Evolutionary conservation across 306 rosid genomes (phyloP), one percentile per base, ranked within the genome.

Genomic region (Cicer cuneatum): DNA sequence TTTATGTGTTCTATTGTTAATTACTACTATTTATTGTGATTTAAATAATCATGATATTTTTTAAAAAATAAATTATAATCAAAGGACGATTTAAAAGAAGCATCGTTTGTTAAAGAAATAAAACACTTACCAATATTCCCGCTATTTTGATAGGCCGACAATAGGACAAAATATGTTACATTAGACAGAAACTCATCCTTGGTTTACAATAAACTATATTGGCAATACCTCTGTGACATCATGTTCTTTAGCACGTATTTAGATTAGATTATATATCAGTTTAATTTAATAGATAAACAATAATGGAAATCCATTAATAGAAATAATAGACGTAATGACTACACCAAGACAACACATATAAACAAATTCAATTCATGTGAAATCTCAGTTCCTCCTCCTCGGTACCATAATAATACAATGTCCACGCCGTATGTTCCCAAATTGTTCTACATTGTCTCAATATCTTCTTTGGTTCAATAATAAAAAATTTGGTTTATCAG

Each of bases 131-230:
- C 98, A 89, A 89, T 92, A 92, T 92, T 92, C 98, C 91, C 95
- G 98, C 82, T 86, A 84, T 77, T 40, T 85, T 92, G 98, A 82
- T 87, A 90, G 98, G 96, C 89, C 90, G 92, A 90, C 98, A 90
- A 81, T 81, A 47, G 71, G 94, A 85, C 98, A 92, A 84, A 90
- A 82, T 86, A 79, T 90, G 98, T 90, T 94, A 87, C 89, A 72
- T 57, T 61, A 75, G 84, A 83, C 87, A 79, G n/a, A 29, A 66
- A 76, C 84, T 84, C 86, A 80, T 72, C 80, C 72, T 83, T 81
- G 0, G 33, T 69, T 57, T 72, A 2, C 47, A 69, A 62, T 62
- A 39, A 72, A 21, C 14, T 68, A 18, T 1, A 62, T 64, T 9
- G 40, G 45, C 42, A 65, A 70, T 38, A 47, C 84, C 69, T 37